Base-by-base conservation (phyloP, 1,284 basidiomycete genomes). In the Irpex sp. region DNA sequence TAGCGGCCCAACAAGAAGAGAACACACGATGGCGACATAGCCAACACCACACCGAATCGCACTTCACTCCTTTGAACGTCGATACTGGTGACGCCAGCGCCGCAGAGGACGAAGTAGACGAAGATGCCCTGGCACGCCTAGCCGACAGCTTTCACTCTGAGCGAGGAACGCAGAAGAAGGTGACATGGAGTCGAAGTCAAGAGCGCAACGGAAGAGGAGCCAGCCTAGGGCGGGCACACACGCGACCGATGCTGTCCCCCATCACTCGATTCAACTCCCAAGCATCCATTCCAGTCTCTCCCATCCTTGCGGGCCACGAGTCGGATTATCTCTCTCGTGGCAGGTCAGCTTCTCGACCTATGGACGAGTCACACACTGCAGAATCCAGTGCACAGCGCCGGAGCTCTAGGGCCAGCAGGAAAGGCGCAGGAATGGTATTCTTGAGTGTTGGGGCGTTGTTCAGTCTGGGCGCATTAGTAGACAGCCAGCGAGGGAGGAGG, bases 81-180 rank as follows among this genome's bases (percentile, higher is more conserved):
- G 65, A 58, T 58, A 63, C 61, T 45, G 60, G 74, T 55, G 77
- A 80, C 49, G 52, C 61, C 47, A 60, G 74, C 56, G 77, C 79
- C 49, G 52, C 23, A 35, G 78, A 77, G 7, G 79, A 79, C 37
- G 84, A 83, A 9, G 73, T 75, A 1, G 80, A 80, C 60, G 84
- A 86, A 12, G 77, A 78, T 14, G 77, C 78, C 2, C 77, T 82
- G 16, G 73, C 83, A 18, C 78, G 81, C 2, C 75, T 91, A 67
- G 78, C 82, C 1, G 86, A 87, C 53, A 91, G 90, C 68, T 85
- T 88, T 69, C 81, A 87, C 69, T 91, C 90, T 0, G 90, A 92
- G 3, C 74, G 76, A 14, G 74, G 75, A 14, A 72, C 77, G 19
- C 75, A 78, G 58, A 87, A 84, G 69, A 81, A 79, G 33, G 80